Evolutionary conservation across 148 eudicot genomes (phyloP).

Genomic region (Rhododendron molle): DNA sequence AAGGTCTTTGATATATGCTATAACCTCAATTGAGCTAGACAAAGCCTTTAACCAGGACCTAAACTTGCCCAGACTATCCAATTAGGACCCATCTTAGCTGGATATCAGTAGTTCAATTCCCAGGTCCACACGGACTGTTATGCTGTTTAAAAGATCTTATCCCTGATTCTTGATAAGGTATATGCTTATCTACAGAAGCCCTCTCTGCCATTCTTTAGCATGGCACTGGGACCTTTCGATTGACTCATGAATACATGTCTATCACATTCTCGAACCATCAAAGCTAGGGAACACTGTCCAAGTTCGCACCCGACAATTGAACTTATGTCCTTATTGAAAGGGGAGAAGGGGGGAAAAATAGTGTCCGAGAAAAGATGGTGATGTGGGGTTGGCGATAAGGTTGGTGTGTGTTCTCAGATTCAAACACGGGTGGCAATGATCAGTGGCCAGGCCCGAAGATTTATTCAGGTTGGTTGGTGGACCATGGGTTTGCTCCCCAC

Average conservation of each 20-base stretch:
- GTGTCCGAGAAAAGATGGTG: not conserved
- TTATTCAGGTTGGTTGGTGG: not conserved
- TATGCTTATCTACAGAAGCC: not conserved
- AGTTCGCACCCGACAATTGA: not conserved
- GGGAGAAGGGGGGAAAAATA: not conserved
- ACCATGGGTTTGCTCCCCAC: no score
- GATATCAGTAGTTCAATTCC: not conserved
- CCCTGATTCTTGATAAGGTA: conserved; percentile 6
- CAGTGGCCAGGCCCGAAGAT: not conserved
- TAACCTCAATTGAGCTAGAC: not conserved
- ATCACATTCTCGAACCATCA: not conserved
- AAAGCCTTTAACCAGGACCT: not conserved
- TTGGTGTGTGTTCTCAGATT: conserved; percentile 2
- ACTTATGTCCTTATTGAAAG: not conserved
- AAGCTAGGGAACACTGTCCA: not conserved
- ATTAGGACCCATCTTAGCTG: conserved; percentile 6
- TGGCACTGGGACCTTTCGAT: conserved; percentile 12
- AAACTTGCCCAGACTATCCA: not conserved
- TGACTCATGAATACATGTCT: conserved; percentile 6
- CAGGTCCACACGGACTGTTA: not conserved
- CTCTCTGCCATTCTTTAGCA: conserved; percentile 12
- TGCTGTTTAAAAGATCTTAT: conserved; percentile 1
- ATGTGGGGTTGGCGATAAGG: conserved; percentile 14
- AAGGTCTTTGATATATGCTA: not conserved
- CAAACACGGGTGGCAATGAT: not conserved